Conservation (phyloP, 2,329 filamentous ascomycete genomes). For the Aspergillus fumigatus region DNA sequence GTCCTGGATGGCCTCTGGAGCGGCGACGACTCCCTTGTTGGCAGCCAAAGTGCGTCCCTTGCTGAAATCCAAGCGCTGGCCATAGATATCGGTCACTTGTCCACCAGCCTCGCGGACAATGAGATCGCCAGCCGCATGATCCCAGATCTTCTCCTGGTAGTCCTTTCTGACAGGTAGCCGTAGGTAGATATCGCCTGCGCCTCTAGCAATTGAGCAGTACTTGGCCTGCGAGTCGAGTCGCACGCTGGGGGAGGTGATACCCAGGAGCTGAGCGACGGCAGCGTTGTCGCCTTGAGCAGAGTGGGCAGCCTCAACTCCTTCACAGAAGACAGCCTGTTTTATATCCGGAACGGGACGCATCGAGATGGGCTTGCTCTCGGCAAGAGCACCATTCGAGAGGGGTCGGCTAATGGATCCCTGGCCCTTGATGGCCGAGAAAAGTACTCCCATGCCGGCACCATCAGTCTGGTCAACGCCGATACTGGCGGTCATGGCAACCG, state of each 20-base stretch:
- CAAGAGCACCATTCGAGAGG: conserved; percentile 50
- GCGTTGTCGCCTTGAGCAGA: conserved; percentile 85
- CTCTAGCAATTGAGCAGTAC: conserved; percentile 90
- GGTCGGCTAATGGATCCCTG: conserved; percentile 77
- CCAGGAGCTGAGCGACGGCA: conserved; percentile 74
- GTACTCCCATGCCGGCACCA: conserved; percentile 71
- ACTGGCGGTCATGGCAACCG: conserved; percentile 62
- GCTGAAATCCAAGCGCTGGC: conserved; percentile 80
- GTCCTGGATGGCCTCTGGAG: conserved; percentile 69
- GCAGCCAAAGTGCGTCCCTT: conserved; percentile 77
- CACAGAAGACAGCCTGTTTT: conserved; percentile 83
- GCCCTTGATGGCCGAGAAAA: conserved; percentile 79
- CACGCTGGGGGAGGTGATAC: conserved; percentile 84
- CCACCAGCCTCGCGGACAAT: conserved; percentile 94
- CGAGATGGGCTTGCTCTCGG: conserved; percentile 58
- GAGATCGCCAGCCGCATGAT: conserved; percentile 91
- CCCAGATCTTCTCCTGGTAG: conserved; percentile 99
- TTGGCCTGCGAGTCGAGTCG: conserved; percentile 98
- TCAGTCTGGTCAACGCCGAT: conserved; percentile 72
- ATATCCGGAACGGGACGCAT: conserved; percentile 78
- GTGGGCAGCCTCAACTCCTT: conserved; percentile 91
- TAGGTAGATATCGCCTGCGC: conserved; percentile 91
- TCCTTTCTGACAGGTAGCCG: conserved; percentile 77
- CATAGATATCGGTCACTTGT: conserved; percentile 81
- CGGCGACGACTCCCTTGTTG: conserved; percentile 93